Conservation (phyloP, 1,284 basidiomycete genomes). For the Puccinia coronata region DNA sequence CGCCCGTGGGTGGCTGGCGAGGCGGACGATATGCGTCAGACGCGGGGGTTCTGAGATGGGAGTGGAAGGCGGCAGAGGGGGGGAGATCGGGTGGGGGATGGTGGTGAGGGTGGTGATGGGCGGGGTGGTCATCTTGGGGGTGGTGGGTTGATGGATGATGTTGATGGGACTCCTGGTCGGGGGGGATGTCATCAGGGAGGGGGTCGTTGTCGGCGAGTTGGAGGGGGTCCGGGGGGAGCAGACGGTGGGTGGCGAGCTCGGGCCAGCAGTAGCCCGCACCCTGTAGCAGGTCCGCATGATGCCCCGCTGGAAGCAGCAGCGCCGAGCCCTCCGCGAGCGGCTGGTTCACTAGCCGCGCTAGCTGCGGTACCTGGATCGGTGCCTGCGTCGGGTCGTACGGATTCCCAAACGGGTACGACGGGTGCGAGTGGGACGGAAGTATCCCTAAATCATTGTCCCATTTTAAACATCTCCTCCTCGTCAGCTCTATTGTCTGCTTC, state of each 20-base stretch:
- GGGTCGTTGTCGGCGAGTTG: not conserved
- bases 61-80: not conserved
- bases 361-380: not conserved
- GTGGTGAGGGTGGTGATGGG: not conserved
- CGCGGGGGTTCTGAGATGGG: conserved; percentile 1
- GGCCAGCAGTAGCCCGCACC: conserved; percentile 19
- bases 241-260: conserved; percentile 24
- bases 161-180: not conserved
- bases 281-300: too few species aligned
- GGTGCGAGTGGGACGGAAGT: conserved; percentile 34
- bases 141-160: not conserved
- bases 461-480: too few species aligned
- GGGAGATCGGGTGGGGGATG: not conserved
- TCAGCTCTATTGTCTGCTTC: too few species aligned
- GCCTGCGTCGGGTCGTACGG: conserved; percentile 23
- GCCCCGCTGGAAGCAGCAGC: not conserved
- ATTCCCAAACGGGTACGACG: conserved; percentile 41
- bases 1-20: not conserved
- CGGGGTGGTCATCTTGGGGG: not conserved
- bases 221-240: not conserved
- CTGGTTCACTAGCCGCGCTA: not conserved
- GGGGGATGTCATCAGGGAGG: not conserved
- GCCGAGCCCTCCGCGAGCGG: conserved; percentile 25
- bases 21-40: not conserved
- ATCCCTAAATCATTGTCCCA: conserved; percentile 13